Percentiles rank a stretch among this genome's conserved stretches.
Evolutionary conservation across 2,329 filamentous ascomycete species (phyloP).

Genomic region (Zymoseptoria brevis): DNA sequence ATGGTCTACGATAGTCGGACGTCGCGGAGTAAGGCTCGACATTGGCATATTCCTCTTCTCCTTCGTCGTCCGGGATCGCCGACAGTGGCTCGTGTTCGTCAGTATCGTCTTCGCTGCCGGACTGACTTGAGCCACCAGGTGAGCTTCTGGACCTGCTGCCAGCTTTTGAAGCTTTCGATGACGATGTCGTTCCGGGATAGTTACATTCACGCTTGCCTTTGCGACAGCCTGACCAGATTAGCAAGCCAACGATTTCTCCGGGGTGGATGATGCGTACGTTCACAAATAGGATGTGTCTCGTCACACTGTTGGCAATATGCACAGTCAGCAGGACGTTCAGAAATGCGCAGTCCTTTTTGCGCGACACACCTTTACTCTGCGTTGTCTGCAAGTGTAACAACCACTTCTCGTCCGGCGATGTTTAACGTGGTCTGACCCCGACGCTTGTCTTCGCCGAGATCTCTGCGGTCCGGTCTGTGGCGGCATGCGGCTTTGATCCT

Average conservation of each 20-base stretch:
- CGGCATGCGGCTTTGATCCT: slow-evolving; percentile 23
- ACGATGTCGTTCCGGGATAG: slow-evolving; percentile 65
- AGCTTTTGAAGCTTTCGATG: slow-evolving; percentile 38
- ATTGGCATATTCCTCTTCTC: slow-evolving; percentile 37
- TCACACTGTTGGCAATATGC: slow-evolving; percentile 60
- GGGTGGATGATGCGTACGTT: slow-evolving; percentile 43
- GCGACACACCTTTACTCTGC: slow-evolving; percentile 63
- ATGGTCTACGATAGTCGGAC: slow-evolving; percentile 29
- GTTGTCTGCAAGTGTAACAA: slow-evolving; percentile 82
- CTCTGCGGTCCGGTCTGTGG: slow-evolving; percentile 20
- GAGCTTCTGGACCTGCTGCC: slow-evolving; percentile 39
- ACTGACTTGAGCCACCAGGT: slow-evolving; percentile 41
- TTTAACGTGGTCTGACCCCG: slow-evolving; percentile 65
- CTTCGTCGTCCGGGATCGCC: slow-evolving; percentile 40
- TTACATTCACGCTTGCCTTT: slow-evolving; percentile 87
- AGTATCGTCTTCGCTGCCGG: slow-evolving; percentile 42
- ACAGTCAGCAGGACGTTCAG: slow-evolving; percentile 12
- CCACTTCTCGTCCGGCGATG: slow-evolving; percentile 89
- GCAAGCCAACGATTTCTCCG: slow-evolving; percentile 1
- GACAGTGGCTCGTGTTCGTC: slow-evolving; percentile 34
- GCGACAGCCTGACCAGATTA: slow-evolving; percentile 57
- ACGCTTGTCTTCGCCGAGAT: slow-evolving; percentile 22
- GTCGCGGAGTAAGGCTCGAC: slow-evolving; percentile 20
- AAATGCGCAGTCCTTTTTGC: background rate
- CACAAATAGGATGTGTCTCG: slow-evolving; percentile 78